Percentiles rank a stretch among this genome's conserved stretches.
Conservation (phyloP, 805 yeast genomes). For the Metschnikowia dekortorum region DNA sequence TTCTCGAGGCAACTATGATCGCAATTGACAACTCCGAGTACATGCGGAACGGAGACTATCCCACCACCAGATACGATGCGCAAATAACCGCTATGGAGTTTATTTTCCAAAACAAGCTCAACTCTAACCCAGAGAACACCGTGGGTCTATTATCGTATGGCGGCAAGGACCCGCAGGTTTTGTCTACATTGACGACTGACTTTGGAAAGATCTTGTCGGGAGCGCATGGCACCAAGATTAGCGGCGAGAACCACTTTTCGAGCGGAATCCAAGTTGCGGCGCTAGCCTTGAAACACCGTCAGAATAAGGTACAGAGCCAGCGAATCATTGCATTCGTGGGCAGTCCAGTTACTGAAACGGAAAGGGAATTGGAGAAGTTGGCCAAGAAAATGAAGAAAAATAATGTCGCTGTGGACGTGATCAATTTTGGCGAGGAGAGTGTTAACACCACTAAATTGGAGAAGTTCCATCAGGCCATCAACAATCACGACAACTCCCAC, state of each 20-base stretch:
- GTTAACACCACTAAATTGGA: conserved; percentile 74
- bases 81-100: conserved; percentile 86
- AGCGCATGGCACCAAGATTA: conserved; percentile 69
- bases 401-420: conserved; percentile 80
- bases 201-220: conserved; percentile 83
- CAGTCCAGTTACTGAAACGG: conserved; percentile 68
- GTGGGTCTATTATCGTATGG: conserved; percentile 89
- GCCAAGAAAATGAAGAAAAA: conserved; percentile 94
- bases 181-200: conserved; percentile 82
- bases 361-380: conserved; percentile 69
- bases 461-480: conserved; percentile 68
- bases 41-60: conserved; percentile 92
- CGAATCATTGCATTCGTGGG: conserved; percentile 89
- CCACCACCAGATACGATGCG: conserved; percentile 84
- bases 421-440: conserved; percentile 88
- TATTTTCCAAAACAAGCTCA: conserved; percentile 80
- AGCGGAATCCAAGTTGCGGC: conserved; percentile 90
- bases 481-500: conserved; percentile 74
- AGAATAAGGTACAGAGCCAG: conserved; percentile 87
- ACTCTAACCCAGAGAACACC: conserved; percentile 88
- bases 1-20: conserved; percentile 92
- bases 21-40: conserved; percentile 94
- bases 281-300: conserved; percentile 91
- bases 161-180: conserved; percentile 79
- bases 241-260: conserved; percentile 62